Conservation (phyloP, 1,284 basidiomycete species). For the Naganishia sp. region DNA sequence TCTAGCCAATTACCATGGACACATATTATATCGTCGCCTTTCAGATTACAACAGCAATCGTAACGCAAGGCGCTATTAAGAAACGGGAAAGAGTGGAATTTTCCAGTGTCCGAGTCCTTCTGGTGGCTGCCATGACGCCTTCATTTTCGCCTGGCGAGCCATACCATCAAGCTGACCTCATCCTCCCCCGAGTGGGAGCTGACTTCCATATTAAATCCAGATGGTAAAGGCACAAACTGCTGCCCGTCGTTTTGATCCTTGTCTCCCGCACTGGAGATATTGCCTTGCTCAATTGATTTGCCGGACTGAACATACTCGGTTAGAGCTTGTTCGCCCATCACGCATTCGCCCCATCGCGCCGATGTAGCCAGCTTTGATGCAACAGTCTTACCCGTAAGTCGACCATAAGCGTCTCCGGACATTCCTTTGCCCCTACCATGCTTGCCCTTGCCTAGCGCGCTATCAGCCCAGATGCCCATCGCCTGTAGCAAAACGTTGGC, state of each 20-base stretch:
- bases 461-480: conserved; percentile 32
- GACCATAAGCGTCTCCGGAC: conserved; percentile 9
- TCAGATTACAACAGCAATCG: not conserved
- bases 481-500: conserved; percentile 18
- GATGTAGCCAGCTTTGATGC: not conserved
- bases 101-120: not conserved
- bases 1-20: no score
- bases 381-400: not conserved
- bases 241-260: not conserved
- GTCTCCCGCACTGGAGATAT: not conserved
- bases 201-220: not conserved
- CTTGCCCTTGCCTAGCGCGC: conserved; percentile 32
- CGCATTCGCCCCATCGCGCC: conserved; percentile 12
- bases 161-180: conserved; percentile 18
- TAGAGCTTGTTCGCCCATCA: conserved; percentile 21
- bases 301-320: not conserved
- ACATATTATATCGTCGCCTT: no score
- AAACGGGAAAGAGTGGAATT: no score
- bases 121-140: not conserved
- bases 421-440: conserved; percentile 29
- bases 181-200: not conserved
- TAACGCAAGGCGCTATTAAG: not conserved
- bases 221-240: not conserved
- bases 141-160: conserved; percentile 17
- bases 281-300: not conserved